These are phyloP conservation scores for Coprinopsis strossmayeri DNA, from an alignment of 768 basidiomycete genomes.

Conservation along the genomic window DNA sequence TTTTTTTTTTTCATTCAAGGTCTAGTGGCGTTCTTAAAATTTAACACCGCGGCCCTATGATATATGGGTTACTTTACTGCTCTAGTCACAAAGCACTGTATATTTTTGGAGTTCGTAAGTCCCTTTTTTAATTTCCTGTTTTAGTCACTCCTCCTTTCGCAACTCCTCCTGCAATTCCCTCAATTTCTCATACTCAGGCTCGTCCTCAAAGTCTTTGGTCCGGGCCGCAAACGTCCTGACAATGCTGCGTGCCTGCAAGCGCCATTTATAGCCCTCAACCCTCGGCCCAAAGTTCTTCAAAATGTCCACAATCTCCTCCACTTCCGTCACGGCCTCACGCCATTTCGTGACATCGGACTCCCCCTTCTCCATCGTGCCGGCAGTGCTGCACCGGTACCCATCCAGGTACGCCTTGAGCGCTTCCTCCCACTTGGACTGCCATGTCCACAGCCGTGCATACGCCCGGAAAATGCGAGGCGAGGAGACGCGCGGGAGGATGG, in stretches of 20 bases:
- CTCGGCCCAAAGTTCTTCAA: conserved; percentile 78
- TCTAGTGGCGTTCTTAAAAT: too few species aligned
- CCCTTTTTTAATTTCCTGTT: neutral
- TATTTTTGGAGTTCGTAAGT: too few species aligned
- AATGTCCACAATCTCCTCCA: conserved; percentile 80
- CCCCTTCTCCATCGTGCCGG: conserved; percentile 53
- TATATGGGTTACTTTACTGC: too few species aligned
- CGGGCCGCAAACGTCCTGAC: conserved; percentile 86
- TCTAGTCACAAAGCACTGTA: too few species aligned
- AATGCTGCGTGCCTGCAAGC: conserved; percentile 78
- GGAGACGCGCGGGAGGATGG: conserved; percentile 79
- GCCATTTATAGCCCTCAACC: conserved; percentile 62
- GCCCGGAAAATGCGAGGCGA: conserved; percentile 75
- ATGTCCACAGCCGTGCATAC: conserved; percentile 74
- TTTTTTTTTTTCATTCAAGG: too few species aligned
- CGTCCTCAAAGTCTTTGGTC: conserved; percentile 83
- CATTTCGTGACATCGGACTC: conserved; percentile 65
- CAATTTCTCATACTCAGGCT: conserved; percentile 75
- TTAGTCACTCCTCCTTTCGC: conserved; percentile 28
- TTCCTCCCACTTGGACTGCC: conserved; percentile 66
- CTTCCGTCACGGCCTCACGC: conserved; percentile 70
- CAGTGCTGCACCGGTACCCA: conserved; percentile 70
- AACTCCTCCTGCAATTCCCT: conserved; percentile 61
- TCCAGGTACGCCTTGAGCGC: conserved; percentile 81
- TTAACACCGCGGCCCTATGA: too few species aligned